Percentiles rank a stretch among this genome's conserved stretches.
These are phyloP conservation scores for Cyberlindnera nakhonratchasimensis DNA, from an alignment of 805 yeast species.

Conservation along the genomic window DNA sequence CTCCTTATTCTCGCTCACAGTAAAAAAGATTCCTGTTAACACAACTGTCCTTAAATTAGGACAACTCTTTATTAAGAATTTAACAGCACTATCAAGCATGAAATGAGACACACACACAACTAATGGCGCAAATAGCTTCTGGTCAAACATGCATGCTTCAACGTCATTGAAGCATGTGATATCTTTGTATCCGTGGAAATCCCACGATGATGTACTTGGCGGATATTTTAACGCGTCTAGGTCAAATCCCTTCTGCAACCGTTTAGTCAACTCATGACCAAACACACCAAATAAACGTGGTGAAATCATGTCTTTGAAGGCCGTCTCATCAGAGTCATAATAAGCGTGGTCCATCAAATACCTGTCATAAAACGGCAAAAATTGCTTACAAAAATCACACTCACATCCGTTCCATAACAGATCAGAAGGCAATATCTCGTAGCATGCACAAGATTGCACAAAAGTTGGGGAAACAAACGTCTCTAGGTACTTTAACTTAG, in stretches of 20 bases:
- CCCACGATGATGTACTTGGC: slow-evolving; percentile 39
- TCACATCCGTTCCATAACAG: slow-evolving; percentile 76
- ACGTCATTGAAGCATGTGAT: slow-evolving; percentile 38
- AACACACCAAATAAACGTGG: slow-evolving; percentile 53
- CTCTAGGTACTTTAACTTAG: slow-evolving; percentile 39
- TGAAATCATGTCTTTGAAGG: slow-evolving; percentile 58
- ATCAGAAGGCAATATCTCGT: slow-evolving; percentile 68
- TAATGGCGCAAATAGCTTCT: slow-evolving; percentile 39
- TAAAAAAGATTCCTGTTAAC: slow-evolving; percentile 43
- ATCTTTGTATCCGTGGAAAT: slow-evolving; percentile 44
- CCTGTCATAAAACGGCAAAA: slow-evolving; percentile 51
- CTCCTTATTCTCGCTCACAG: slow-evolving; percentile 17
- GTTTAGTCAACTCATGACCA: slow-evolving; percentile 39
- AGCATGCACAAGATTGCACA: slow-evolving; percentile 57
- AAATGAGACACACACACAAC: slow-evolving; percentile 45
- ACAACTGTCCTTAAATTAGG: slow-evolving; percentile 34
- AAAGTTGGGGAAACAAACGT: slow-evolving; percentile 55
- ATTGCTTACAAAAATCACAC: slow-evolving; percentile 50
- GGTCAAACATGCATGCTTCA: slow-evolving; percentile 41
- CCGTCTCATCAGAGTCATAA: slow-evolving; percentile 42
- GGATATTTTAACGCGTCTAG: slow-evolving; percentile 32
- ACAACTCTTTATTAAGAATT: slow-evolving; percentile 30
- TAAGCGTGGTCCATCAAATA: slow-evolving; percentile 63
- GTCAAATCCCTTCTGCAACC: slow-evolving; percentile 33
- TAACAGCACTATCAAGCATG: slow-evolving; percentile 40